Base-by-base conservation (phyloP, 176 grass and related monocot genomes). In the Paspalum vaginatum region DNA sequence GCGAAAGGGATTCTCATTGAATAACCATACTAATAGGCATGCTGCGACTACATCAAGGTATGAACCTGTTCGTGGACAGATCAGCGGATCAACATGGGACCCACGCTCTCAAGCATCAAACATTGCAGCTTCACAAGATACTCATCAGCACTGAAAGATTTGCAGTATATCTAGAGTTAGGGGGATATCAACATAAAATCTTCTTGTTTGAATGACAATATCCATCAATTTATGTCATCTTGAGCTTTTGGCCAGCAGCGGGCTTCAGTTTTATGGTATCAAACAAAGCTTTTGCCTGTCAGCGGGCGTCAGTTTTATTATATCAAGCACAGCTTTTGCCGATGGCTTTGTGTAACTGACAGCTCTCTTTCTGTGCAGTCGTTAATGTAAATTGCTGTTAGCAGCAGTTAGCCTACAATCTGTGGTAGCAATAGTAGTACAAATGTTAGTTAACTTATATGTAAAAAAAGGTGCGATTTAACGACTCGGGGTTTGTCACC, bases 31-130 rank as follows among this genome's bases (percentile, higher is more conserved):
- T 42, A 73, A 61, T n/a, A 62, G 70, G 62, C 26, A 55, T 47
- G 37, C 53, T 38, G 54, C 11, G 13, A 45, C 16, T 6, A 24
- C 61, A 52, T 24, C 21, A 48, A 68, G 71, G 54, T 56, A 75
- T 3, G 20, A 63, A 70, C 81, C 81, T 48, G 87, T 76, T 75
- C 76, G 53, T 70, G 63, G 45, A 42, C 64, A 74, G 20, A 45
- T 63, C 4, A 41, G 76, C 20, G 70, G 63, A 52, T 72, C 86
- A 6, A 58, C 45, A 60, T 3, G 13, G 20, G 70, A 85, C 45
- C 56, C 46, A 2, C 46, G 46, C 2, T 76, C 63, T 16, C 70
- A 85, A 81, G 81, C 64, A 27, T 54, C 77, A 14, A 39, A 65
- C 71, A 54, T 56, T n/a, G 40, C 24, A 26, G 5, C 65, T 71